phyloP scores from a whole-genome alignment of 805 yeast genomes.

The Torulaspora maleeae region DNA sequence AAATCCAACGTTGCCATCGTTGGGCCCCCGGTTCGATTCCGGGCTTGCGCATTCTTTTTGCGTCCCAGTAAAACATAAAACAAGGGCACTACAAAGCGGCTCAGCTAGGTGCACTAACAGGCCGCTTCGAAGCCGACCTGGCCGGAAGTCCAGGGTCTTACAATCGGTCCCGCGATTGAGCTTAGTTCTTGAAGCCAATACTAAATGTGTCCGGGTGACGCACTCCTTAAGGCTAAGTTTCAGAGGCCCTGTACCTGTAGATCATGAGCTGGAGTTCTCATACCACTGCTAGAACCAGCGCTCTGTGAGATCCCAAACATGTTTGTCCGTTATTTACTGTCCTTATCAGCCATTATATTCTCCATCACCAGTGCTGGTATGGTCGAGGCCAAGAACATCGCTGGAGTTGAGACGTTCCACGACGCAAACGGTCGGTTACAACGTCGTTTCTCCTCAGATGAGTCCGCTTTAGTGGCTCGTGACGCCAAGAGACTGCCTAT shows the following conservation, averaged over 20 bases:
- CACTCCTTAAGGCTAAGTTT: background rate
- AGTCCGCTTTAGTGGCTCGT: background rate
- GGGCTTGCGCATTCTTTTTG: constrained; percentile 27
- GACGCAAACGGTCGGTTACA: constrained; percentile 15
- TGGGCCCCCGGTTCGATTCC: constrained; percentile 36
- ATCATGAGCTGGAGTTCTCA: too few relatives aligned
- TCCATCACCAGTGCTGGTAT: background rate
- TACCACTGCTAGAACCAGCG: too few relatives aligned
- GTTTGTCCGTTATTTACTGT: background rate
- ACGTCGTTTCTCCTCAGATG: constrained; percentile 10
- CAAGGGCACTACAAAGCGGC: too few relatives aligned
- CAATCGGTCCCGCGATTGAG: too few relatives aligned
- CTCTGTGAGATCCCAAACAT: background rate
- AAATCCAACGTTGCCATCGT: constrained; percentile 35
- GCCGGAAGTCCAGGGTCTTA: too few relatives aligned
- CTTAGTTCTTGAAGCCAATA: too few relatives aligned
- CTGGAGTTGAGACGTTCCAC: constrained; percentile 6
- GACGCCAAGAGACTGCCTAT: constrained; percentile 7
- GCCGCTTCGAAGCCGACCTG: too few relatives aligned
- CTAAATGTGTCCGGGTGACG: background rate
- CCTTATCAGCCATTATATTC: background rate
- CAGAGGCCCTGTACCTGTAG: background rate
- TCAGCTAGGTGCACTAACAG: too few relatives aligned
- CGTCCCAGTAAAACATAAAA: too few relatives aligned
- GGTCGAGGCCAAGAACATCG: constrained; percentile 14